A percentile compares a stretch with the other conserved stretches of the same genome.
phyloP scores from a whole-genome alignment of 345 rosid genomes.

The Hevea brasiliensis region DNA sequence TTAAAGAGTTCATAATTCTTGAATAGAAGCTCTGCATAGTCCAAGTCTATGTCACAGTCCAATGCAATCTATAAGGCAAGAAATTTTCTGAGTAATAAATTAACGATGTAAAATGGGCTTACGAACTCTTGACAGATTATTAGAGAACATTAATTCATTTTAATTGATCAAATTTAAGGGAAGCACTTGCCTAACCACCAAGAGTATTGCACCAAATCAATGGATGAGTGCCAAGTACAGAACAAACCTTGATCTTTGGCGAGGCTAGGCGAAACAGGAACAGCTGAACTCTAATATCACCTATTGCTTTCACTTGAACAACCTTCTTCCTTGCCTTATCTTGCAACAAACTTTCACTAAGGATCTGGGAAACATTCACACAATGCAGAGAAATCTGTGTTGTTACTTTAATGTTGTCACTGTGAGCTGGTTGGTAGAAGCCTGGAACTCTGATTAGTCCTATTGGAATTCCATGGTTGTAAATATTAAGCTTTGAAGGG shows the following conservation, averaged over 20 bases:
- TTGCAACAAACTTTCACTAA: conserved; percentile 10
- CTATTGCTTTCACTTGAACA: conserved; percentile 28
- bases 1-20: conserved; percentile 14
- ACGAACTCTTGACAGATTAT: too few species aligned
- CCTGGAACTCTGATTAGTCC: conserved; percentile 30
- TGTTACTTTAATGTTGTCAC: conserved; percentile 24
- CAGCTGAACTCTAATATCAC: conserved; percentile 22
- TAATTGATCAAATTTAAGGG: not conserved
- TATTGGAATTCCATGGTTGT: conserved; percentile 26
- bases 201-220: too few species aligned
- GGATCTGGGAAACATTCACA: conserved; percentile 22
- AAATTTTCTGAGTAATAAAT: too few species aligned
- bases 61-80: conserved; percentile 24
- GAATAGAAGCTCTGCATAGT: conserved; percentile 21
- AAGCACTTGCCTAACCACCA: too few species aligned
- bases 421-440: conserved; percentile 38
- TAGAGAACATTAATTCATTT: too few species aligned
- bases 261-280: conserved; percentile 21
- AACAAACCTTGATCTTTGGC: conserved; percentile 37
- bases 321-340: conserved; percentile 4
- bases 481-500: conserved; percentile 31
- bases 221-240: too few species aligned
- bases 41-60: conserved; percentile 29
- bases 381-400: conserved; percentile 22
- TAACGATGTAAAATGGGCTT: too few species aligned